phyloP scores from a whole-genome alignment of 2,329 filamentous ascomycete genomes.

The Fusarium virguliforme region DNA sequence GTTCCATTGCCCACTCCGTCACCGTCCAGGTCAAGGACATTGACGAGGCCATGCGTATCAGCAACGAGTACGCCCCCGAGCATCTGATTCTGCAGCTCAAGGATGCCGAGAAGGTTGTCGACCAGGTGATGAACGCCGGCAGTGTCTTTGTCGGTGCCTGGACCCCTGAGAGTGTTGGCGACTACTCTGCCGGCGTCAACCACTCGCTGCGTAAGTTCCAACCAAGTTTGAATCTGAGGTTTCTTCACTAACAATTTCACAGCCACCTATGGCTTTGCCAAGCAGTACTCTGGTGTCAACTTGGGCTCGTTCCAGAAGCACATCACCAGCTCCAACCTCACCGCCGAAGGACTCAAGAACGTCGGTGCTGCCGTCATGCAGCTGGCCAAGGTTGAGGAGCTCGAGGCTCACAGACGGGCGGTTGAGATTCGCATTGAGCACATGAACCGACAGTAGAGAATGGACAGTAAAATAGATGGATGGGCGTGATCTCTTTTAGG shows the following conservation, averaged over 20 bases:
- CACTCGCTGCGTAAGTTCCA: slow-evolving; percentile 89
- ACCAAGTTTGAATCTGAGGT: neutral
- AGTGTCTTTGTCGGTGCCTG: slow-evolving; percentile 96
- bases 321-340: slow-evolving; percentile 95
- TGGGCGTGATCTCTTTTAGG: slow-evolving; percentile 30
- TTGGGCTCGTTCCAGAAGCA: slow-evolving; percentile 97
- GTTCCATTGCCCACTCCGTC: slow-evolving; percentile 91
- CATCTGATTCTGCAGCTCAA: slow-evolving; percentile 93
- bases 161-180: slow-evolving; percentile 98
- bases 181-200: slow-evolving; percentile 98
- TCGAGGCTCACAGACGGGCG: slow-evolving; percentile 93
- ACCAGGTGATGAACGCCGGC: slow-evolving; percentile 90
- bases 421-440: slow-evolving; percentile 84
- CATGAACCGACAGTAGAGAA: slow-evolving; percentile 57
- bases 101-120: slow-evolving; percentile 81
- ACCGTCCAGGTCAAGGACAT: slow-evolving; percentile 83
- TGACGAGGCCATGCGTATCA: slow-evolving; percentile 83
- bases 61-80: slow-evolving; percentile 96
- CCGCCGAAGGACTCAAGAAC: slow-evolving; percentile 85
- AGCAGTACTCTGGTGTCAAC: slow-evolving; percentile 98
- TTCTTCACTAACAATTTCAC: slow-evolving; percentile 41
- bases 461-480: slow-evolving; percentile 21
- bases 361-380: slow-evolving; percentile 94
- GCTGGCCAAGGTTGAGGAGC: slow-evolving; percentile 91
- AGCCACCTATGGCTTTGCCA: slow-evolving; percentile 98